Base-by-base conservation (phyloP, 139 green algal species). In the Mychonastes homosphaera region DNA sequence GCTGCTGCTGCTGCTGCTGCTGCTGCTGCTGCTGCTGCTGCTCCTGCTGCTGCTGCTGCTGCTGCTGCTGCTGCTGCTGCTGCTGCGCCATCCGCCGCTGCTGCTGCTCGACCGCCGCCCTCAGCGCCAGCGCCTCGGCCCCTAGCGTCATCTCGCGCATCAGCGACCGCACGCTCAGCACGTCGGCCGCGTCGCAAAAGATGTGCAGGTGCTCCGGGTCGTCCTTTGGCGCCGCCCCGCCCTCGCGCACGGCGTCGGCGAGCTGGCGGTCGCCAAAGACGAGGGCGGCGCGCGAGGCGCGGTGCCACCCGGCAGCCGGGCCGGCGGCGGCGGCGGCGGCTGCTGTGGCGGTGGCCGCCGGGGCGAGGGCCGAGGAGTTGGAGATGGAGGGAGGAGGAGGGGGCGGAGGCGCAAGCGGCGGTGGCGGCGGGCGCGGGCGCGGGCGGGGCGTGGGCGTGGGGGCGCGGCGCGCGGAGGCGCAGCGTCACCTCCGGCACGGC, bases 161-260 rank as follows among this genome's bases (percentile, higher is more conserved):
- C 7, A 56, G 21, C 6, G 65, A 62, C 49, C 48, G 44, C 6
- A 73, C 46, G 36, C 51, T 54, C 21, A 69, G 49, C 4, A 73
- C 53, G 36, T 73, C 65, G 18, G 65, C 39, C 21, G 69, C 26
- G 36, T 64, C 63, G n/a, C 59, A 38, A 49, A 73, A 67, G 36
- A 73, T 58, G 55, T 73, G 58, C 59, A 73, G 57, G 32, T 52
- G 64, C 27, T 34, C 40, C 5, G 56, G 35, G 19, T 61, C 36
- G 23, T 33, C 21, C 38, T 54, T 53, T n/a, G 49, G 39, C 19
- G 60, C 53, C 4, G 27, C 49, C 29, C 27, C 34, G 33, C 35
- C 48, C 46, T 51, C n/a, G 26, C 49, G 36, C 15, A 65, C 58
- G 12, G 58, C 32, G 3, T 65, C 58, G 10, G 58, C 58, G 6